Evolutionary conservation across 2,329 filamentous ascomycete species (phyloP), one percentile per base, ranked within the genome.

Genomic region (Fusarium sarcochroum): DNA sequence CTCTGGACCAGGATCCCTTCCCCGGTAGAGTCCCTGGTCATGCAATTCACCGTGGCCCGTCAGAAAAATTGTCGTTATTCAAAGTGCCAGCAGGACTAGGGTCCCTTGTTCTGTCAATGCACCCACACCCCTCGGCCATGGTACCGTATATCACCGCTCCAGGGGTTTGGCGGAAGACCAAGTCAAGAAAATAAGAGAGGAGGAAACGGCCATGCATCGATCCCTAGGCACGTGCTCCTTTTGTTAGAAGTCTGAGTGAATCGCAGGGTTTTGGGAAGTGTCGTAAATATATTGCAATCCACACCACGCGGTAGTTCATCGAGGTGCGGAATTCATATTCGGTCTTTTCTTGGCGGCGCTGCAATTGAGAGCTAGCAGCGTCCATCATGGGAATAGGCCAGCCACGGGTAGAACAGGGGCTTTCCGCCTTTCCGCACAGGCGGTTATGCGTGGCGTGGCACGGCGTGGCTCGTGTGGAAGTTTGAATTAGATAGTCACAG

Each of bases 91-190:
- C 47, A 46, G 37, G 47, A 54, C 58, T 48, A 42, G 50, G 54
- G 48, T 56, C 35, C 38, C 38, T 37, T 27, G 47, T 35, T 46
- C 44, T 13, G 38, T 58, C 68, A 34, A 70, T 70, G 66, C 63
- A 58, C 51, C 51, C 63, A 70, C 70, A 55, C 70, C 69, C 56
- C 51, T 65, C 58, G 70, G 68, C 18, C 70, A 58, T 52, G 58
- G 55, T 72, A 63, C 68, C 63, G 68, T 63, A 65, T 66, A 73
- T 70, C 68, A 72, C 69, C 69, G 69, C 64, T 69, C 52, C 51
- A 63, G 65, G 65, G 63, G 67, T 61, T 60, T 54, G 42, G 34
- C 35, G 40, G 37, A 54, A 47, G 52, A 37, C 48, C 48, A 48
- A 34, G 35, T 62, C 20, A 38, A 53, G 51, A 52, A 20, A 32